These are phyloP conservation scores for Wickerhamomyces chambardii DNA, from an alignment of 805 yeast genomes.

Conservation along the genomic window DNA sequence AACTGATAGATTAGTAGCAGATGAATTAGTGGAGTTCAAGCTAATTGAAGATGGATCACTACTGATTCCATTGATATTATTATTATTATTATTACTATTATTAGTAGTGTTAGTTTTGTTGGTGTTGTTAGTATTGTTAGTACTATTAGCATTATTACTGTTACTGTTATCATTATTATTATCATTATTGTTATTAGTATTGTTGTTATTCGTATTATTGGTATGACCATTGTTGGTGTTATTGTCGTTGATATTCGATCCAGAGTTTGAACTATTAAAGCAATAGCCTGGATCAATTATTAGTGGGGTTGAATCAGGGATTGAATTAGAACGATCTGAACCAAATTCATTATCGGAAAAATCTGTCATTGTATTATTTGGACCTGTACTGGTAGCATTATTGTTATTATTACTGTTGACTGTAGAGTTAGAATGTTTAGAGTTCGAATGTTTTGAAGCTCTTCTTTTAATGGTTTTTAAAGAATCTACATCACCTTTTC, in stretches of 20 bases:
- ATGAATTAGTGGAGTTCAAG: conserved; percentile 1
- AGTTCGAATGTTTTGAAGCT: conserved; percentile 33
- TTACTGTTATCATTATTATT: neutral
- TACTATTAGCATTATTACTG: no score
- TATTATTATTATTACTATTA: no score
- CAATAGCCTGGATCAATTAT: no score
- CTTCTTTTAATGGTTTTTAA: conserved; percentile 74
- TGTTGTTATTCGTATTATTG: conserved; percentile 1
- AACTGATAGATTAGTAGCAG: conserved; percentile 1
- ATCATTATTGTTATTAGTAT: conserved; percentile 1
- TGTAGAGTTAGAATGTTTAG: neutral
- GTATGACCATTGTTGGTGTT: no score
- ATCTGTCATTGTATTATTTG: conserved; percentile 7
- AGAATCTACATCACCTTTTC: conserved; percentile 71
- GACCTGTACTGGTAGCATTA: conserved; percentile 7
- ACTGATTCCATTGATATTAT: conserved; percentile 1
- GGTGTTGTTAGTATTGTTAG: conserved; percentile 2
- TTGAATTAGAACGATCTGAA: conserved; percentile 12
- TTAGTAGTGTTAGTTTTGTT: no score
- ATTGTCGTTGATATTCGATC: no score
- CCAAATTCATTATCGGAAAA: conserved; percentile 5
- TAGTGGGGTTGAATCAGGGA: no score
- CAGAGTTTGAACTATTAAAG: no score
- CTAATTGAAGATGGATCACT: no score
- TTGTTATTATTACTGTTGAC: neutral